These are phyloP conservation scores for Myxozyma sirexii DNA, from an alignment of 805 yeast genomes.

Conservation along the genomic window DNA sequence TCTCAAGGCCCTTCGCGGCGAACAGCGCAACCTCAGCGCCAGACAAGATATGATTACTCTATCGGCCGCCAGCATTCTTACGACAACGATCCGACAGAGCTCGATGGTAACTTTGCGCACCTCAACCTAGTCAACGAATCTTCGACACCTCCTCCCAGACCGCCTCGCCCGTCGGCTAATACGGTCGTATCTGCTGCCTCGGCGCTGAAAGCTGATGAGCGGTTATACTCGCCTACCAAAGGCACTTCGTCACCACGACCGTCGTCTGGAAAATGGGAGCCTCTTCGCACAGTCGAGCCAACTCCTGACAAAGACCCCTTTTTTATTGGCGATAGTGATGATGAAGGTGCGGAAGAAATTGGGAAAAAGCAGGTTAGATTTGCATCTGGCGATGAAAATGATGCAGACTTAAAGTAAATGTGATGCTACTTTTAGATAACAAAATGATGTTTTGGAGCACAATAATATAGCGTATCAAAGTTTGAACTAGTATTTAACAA, in stretches of 20 bases:
- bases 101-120: slow-evolving; percentile 54
- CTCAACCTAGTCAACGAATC: slow-evolving; percentile 50
- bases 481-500: background rate
- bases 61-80: slow-evolving; percentile 40
- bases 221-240: slow-evolving; percentile 4
- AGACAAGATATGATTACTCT: slow-evolving; percentile 9
- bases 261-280: slow-evolving; percentile 47
- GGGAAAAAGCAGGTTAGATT: slow-evolving; percentile 29
- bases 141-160: slow-evolving; percentile 40
- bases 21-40: slow-evolving; percentile 1
- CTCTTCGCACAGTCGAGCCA: slow-evolving; percentile 47
- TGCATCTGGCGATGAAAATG: slow-evolving; percentile 12
- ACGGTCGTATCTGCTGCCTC: slow-evolving; percentile 6
- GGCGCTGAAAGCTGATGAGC: background rate
- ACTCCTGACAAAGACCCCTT: slow-evolving; percentile 53
- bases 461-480: background rate
- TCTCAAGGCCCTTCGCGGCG: background rate
- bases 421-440: background rate
- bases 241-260: slow-evolving; percentile 14
- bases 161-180: slow-evolving; percentile 38
- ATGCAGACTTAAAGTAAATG: background rate
- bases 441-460: background rate
- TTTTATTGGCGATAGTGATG: slow-evolving; percentile 56
- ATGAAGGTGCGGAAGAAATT: slow-evolving; percentile 37
- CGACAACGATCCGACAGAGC: slow-evolving; percentile 61